Base-by-base conservation (phyloP, 345 rosid genomes). In the Cardiospermum halicacabum region DNA sequence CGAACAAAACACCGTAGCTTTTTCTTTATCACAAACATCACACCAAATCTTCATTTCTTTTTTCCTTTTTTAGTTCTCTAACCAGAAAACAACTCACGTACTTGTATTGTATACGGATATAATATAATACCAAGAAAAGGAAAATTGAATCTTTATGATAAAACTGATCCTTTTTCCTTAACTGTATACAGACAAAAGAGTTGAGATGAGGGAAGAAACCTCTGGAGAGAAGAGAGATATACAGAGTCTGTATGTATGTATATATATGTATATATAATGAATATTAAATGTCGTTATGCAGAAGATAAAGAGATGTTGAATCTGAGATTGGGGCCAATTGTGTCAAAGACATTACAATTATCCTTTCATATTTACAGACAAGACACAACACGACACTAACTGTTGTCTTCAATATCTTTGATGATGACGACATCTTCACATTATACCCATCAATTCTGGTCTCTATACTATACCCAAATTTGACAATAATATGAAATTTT, bases 1-100 rank as follows among this genome's bases (percentile, higher is more conserved):
- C 4, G 75, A 77, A 50, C 93, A 89, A 53, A 86, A 83, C 27
- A 87, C 79, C 0, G 75, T 62, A 30, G 89, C 93, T 56, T 85
- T 87, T 53, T 71, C 78, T 56, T 72, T 76, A 51, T 78, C 81
- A 64, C 96, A 89, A 28, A 80, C 84, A 59, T 87, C 89, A 58
- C 96, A 89, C 78, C 84, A 66, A 56, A 89, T 83, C 86, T 89
- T 89, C 94, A 89, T 89, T 42, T 70, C 24, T 58, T 4, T 10
- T 2, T 18, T 48, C 18, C 7, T 11, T 5, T 47, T 32, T 5
- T n/a, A 11, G n/a, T n/a, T n/a, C n/a, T n/a, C n/a, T n/a, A n/a
- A n/a, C n/a, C n/a, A n/a, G n/a, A n/a, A n/a, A n/a, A n/a, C 1
- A 28, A 42, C 16, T 25, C 28, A 25, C 68, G 58, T 7, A 0